Base-by-base conservation (phyloP, 305 asterid genomes). In the Andrographis paniculata region DNA sequence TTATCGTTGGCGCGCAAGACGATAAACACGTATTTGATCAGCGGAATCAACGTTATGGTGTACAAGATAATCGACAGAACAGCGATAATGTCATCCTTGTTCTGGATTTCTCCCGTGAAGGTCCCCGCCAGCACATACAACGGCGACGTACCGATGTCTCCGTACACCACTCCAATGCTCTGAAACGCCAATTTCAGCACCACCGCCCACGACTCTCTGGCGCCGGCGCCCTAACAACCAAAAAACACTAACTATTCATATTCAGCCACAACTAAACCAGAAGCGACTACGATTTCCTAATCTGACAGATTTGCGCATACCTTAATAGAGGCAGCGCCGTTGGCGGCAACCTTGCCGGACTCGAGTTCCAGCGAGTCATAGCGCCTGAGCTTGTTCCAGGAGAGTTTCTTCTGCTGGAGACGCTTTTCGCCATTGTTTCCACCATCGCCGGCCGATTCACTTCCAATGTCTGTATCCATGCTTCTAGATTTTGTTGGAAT, bases 121-220 rank as follows among this genome's bases (percentile, higher is more conserved):
- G 64, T 66, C 65, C 87, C 60, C 0, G 78, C 8, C 1, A 41
- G 74, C 14, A 83, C 94, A 22, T 83, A 83, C 69, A 83, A 42
- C 14, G 87, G 84, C 41, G 94, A 83, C 0, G 92, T 83, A 5
- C 94, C 94, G 12, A 83, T 68, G 44, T 83, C 94, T 0, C 94
- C 94, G 20, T 77, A 83, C 53, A 83, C 79, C 27, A 83, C 79
- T 2, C 94, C 94, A 0, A 83, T 47, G 60, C 92, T 75, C 35
- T 83, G 94, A 28, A 83, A 77, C 1, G 91, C 78, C 21, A 83
- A 63, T 17, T 59, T 66, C 51, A 79, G n/a, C 15, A 64, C 16
- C 58, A 31, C 60, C 47, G 41, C 40, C 82, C 77, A 78, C 56
- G 16, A 48, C 66, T 13, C 10, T 3, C 6, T 21, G 30, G 8